A percentile compares a stretch with the other conserved stretches of the same genome.
Conservation (phyloP, 306 rosid genomes). For the Begonia loranthoides region DNA sequence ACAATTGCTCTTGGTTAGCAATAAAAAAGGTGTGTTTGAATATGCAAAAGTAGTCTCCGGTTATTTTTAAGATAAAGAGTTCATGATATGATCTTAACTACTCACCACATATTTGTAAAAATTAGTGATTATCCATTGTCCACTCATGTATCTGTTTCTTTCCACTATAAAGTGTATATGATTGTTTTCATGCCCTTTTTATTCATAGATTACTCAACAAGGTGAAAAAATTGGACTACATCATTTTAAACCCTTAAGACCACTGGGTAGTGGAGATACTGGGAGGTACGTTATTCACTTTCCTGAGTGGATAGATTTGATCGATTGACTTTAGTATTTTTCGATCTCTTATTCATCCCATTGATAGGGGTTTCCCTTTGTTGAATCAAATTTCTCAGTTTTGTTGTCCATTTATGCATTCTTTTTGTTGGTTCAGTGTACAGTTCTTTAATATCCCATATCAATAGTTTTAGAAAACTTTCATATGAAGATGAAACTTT, state of each 20-base stretch:
- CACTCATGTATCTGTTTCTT: conserved; percentile 1
- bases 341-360: too few species aligned
- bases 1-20: conserved; percentile 74
- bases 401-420: too few species aligned
- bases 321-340: too few species aligned
- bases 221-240: conserved; percentile 66
- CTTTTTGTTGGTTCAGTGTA: too few species aligned
- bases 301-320: too few species aligned
- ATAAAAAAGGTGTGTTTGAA: conserved; percentile 49
- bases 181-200: neutral
- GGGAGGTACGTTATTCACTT: conserved; percentile 46
- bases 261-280: conserved; percentile 95
- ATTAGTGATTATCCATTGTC: neutral
- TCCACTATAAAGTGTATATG: conserved; percentile 1
- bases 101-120: neutral
- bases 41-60: neutral
- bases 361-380: too few species aligned
- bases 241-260: conserved; percentile 77
- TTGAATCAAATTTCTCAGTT: too few species aligned
- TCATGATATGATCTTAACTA: neutral
- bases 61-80: neutral
- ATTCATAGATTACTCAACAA: conserved; percentile 35
- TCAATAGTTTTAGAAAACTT: too few species aligned
- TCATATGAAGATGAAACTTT: too few species aligned
- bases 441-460: too few species aligned